Evolutionary conservation across 208 protist species (phyloP).

Genomic region (Crithidia bombi): DNA sequence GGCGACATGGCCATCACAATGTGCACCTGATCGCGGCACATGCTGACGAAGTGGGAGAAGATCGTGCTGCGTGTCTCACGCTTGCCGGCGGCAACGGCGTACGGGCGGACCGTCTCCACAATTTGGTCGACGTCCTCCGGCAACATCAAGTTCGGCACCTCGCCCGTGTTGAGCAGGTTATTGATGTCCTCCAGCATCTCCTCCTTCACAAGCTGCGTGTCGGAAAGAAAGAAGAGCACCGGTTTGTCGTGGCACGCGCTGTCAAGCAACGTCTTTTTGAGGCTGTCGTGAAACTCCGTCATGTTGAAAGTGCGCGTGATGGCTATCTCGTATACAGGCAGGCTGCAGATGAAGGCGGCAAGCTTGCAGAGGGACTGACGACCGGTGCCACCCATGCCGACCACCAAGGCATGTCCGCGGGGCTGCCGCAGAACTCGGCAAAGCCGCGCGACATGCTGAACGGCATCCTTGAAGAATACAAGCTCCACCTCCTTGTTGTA

Average conservation of each 20-base stretch:
- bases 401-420: constrained; percentile 95
- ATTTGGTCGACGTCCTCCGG: constrained; percentile 95
- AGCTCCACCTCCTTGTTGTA: constrained; percentile 92
- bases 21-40: constrained; percentile 96
- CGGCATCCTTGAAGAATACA: constrained; percentile 98
- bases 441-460: constrained; percentile 96
- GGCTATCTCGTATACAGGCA: constrained; percentile 90
- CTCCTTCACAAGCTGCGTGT: constrained; percentile 96
- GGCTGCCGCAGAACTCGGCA: constrained; percentile 96
- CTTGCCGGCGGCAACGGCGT: constrained; percentile 91
- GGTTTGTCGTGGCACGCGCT: constrained; percentile 88
- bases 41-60: constrained; percentile 93
- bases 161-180: constrained; percentile 97
- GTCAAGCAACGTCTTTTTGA: constrained; percentile 90
- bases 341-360: constrained; percentile 92
- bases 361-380: constrained; percentile 96
- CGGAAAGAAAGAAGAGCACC: constrained; percentile 95
- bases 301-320: constrained; percentile 93
- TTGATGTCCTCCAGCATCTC: constrained; percentile 98
- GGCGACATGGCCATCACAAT: constrained; percentile 97
- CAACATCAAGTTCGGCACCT: constrained; percentile 97
- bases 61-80: constrained; percentile 93
- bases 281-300: constrained; percentile 94
- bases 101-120: constrained; percentile 85
- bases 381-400: constrained; percentile 97